Evolutionary conservation across 1,284 basidiomycete species (phyloP).

Genomic region (Heliocybe sulcata): DNA sequence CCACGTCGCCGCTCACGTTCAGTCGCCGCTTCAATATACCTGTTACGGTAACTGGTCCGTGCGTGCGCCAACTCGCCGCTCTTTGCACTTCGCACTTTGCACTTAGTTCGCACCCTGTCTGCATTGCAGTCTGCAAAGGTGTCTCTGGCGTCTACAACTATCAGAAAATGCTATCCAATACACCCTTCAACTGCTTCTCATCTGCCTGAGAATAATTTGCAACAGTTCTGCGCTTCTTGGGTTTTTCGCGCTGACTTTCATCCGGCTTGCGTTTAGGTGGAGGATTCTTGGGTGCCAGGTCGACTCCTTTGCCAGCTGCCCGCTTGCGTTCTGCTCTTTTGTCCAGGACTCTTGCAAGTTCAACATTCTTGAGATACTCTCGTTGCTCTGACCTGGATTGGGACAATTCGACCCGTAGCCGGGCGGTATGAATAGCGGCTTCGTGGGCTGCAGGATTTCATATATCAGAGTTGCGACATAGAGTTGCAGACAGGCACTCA

Average conservation of each 20-base stretch:
- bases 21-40: constrained; percentile 36
- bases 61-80: not conserved
- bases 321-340: constrained; percentile 75
- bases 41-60: constrained; percentile 5
- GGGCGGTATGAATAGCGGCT: constrained; percentile 81
- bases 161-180: constrained; percentile 53
- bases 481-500: constrained; percentile 33
- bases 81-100: too few relatives aligned
- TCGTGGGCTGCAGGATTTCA: constrained; percentile 71
- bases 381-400: constrained; percentile 87
- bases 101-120: too few relatives aligned
- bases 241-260: constrained; percentile 38
- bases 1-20: constrained; percentile 22
- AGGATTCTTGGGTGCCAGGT: not conserved
- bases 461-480: constrained; percentile 3
- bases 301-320: constrained; percentile 17
- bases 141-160: not conserved
- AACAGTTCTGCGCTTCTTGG: constrained; percentile 22
- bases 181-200: constrained; percentile 31
- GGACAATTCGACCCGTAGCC: constrained; percentile 84
- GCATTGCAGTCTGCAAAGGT: too few relatives aligned
- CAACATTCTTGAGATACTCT: constrained; percentile 93
- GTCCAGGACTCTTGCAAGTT: constrained; percentile 85
- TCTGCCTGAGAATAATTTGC: constrained; percentile 15
- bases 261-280: constrained; percentile 15